Base-by-base conservation (phyloP, 2,329 filamentous ascomycete genomes). In the Drechslerella stenobrocha region DNA sequence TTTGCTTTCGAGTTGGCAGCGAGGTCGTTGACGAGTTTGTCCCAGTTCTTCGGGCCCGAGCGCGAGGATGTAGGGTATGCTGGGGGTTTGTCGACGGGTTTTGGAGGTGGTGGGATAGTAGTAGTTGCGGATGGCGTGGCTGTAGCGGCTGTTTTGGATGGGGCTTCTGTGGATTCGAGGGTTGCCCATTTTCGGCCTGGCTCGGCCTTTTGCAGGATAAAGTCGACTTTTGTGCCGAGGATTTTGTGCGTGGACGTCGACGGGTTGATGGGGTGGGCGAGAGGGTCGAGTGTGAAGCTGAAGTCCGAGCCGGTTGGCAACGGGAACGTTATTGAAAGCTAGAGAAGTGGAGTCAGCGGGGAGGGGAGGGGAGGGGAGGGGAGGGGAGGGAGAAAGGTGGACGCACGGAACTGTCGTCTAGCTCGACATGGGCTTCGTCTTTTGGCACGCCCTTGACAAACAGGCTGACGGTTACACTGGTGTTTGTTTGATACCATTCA, bases 21-120 rank as follows among this genome's bases (percentile, higher is more conserved):
- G 13, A 84, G 75, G 3, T 81, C 79, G 1, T 78, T 76, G 5
- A 81, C 84, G 1, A 96, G 74, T 70, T 85, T 88, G 75, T 98
- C 93, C 93, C 93, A 98, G 77, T 98, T 83, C 77, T 95, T 96
- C 2, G 88, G 84, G 0, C 91, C 92, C 0, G 78, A 81, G 69
- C 85, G 87, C 9, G 92, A 93, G 0, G 91, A 96, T 0, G 90
- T 92, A 0, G 93, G 92, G 75, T 97, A 96, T 0, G 81, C 77
- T 0, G 87, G 88, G 0, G 76, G 78, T 26, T 77, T 73, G n/a
- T 73, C 44, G 8, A 72, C 28, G 22, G 74, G 53, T 9, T 70
- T 57, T 22, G 53, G 28, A 35, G 63, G 26, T 32, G 57, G 24
- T 34, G 71, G 28, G n/a, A 70, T 35, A 3, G 72, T 46, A 0